Conservation (phyloP, 2,329 filamentous ascomycete species). For the Mycosphaerelloides madeirae region DNA sequence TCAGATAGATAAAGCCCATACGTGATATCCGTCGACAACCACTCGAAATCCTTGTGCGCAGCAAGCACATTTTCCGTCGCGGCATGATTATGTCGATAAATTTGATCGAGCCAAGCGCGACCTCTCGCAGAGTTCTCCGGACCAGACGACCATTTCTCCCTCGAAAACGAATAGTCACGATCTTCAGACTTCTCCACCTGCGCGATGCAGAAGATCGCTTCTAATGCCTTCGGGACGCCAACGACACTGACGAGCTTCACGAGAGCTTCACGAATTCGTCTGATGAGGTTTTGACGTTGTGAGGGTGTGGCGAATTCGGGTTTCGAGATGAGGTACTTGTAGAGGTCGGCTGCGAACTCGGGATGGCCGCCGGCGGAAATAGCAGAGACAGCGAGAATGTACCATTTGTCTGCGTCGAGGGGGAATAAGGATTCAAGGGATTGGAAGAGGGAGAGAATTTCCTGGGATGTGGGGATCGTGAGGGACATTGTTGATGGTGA, state of each 20-base stretch:
- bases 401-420: conserved; percentile 45
- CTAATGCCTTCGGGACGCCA: conserved; percentile 60
- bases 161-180: conserved; percentile 47
- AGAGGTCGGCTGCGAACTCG: conserved; percentile 50
- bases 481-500: conserved; percentile 15
- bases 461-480: conserved; percentile 35
- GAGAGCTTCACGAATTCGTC: conserved; percentile 53
- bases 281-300: conserved; percentile 46
- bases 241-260: conserved; percentile 56
- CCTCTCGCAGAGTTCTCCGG: conserved; percentile 51
- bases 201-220: conserved; percentile 55
- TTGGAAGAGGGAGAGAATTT: conserved; percentile 40
- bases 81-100: conserved; percentile 51
- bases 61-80: conserved; percentile 37
- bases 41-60: conserved; percentile 47
- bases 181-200: conserved; percentile 53
- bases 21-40: conserved; percentile 52
- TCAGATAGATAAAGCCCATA: conserved; percentile 57
- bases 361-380: conserved; percentile 50
- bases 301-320: conserved; percentile 42
- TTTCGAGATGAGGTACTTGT: conserved; percentile 51
- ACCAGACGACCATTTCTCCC: conserved; percentile 55
- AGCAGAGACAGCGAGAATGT: conserved; percentile 35
- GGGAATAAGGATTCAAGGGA: conserved; percentile 43
- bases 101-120: conserved; percentile 51